These are phyloP conservation scores for Myochromella boudieri DNA, from an alignment of 768 basidiomycete species.

Conservation along the genomic window DNA sequence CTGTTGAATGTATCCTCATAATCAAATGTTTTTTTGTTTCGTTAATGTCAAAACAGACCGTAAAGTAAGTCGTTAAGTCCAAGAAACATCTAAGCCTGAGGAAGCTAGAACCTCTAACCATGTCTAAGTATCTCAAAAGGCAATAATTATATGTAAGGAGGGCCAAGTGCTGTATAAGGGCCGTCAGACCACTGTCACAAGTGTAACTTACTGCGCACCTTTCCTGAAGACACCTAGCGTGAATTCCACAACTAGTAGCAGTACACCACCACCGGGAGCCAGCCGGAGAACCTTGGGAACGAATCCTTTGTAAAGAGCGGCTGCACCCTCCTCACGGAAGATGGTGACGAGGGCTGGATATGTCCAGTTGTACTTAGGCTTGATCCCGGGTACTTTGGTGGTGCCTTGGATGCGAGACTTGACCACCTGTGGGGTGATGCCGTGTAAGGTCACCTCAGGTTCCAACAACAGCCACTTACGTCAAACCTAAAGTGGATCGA, in stretches of 20 bases:
- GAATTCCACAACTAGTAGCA: conserved; percentile 91
- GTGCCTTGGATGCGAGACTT: conserved; percentile 67
- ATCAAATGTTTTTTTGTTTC: neutral
- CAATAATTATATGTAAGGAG: conserved; percentile 42
- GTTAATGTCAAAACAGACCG: neutral
- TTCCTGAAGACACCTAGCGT: conserved; percentile 76
- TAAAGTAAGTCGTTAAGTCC: neutral
- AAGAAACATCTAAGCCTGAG: neutral
- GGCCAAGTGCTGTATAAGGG: conserved; percentile 38
- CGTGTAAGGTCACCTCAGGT: neutral
- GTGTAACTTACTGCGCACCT: conserved; percentile 49
- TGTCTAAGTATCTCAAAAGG: neutral
- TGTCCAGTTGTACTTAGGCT: conserved; percentile 92
- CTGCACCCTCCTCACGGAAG: conserved; percentile 82
- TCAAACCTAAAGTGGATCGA: conserved; percentile 39
- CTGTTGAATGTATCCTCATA: neutral
- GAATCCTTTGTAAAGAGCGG: conserved; percentile 93
- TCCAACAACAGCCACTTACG: conserved; percentile 24
- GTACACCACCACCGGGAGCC: conserved; percentile 93
- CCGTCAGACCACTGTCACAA: neutral
- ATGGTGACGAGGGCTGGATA: conserved; percentile 86
- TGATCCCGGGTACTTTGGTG: conserved; percentile 61
- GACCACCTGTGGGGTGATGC: conserved; percentile 52
- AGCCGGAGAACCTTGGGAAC: conserved; percentile 92
- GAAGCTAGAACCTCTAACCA: no score